These are phyloP conservation scores for Leptodermis oblonga DNA, from an alignment of 257 asterid species.

Conservation along the genomic window DNA sequence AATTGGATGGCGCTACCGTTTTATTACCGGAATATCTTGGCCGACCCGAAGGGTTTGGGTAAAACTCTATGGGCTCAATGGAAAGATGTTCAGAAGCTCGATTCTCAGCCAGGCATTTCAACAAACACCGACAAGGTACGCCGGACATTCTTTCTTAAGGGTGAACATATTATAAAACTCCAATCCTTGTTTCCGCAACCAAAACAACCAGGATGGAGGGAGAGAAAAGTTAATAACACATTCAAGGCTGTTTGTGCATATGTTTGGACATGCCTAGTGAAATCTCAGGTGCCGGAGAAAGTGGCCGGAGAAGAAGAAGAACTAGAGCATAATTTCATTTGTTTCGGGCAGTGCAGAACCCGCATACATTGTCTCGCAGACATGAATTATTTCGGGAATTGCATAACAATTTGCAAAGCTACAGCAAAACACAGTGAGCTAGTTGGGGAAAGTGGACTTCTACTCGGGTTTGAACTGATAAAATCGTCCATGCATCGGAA, in stretches of 20 bases:
- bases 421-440: slow-evolving; percentile 12
- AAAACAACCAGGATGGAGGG: no score
- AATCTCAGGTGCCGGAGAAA: slow-evolving; percentile 1
- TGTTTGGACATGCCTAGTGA: slow-evolving; percentile 34
- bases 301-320: slow-evolving; percentile 18
- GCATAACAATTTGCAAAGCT: slow-evolving; percentile 18
- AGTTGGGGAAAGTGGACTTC: slow-evolving; percentile 18
- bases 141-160: slow-evolving; percentile 22
- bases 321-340: slow-evolving; percentile 9
- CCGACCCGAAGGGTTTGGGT: slow-evolving; percentile 17
- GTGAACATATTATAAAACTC: slow-evolving; percentile 14
- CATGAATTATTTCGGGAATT: slow-evolving; percentile 36
- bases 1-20: slow-evolving; percentile 12
- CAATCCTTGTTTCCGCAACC: slow-evolving; percentile 14
- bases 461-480: slow-evolving; percentile 21
- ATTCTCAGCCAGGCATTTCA: slow-evolving; percentile 1
- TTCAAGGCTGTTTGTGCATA: slow-evolving; percentile 31
- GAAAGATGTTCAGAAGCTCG: neutral
- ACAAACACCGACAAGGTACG: slow-evolving; percentile 21
- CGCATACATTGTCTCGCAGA: slow-evolving; percentile 22
- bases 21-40: slow-evolving; percentile 21
- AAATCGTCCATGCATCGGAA: slow-evolving; percentile 19
- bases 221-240: slow-evolving; percentile 14
- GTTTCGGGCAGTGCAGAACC: slow-evolving; percentile 22
- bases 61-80: slow-evolving; percentile 6